These are phyloP conservation scores for Pichia terricola DNA, from an alignment of 1,139 yeast genomes.

Conservation along the genomic window DNA sequence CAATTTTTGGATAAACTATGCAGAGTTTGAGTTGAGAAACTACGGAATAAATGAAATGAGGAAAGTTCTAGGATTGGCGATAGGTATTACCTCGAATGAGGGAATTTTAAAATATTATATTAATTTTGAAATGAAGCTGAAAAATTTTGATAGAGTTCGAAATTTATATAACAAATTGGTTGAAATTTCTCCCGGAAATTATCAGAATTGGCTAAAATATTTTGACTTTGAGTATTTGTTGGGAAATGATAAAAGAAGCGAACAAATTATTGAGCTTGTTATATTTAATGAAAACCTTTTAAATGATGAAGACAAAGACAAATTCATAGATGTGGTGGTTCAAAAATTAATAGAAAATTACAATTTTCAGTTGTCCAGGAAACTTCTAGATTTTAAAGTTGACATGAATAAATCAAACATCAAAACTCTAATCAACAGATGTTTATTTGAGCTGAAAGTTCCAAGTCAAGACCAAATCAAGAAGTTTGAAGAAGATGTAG, in stretches of 20 bases:
- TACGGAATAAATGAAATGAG: constrained; percentile 43
- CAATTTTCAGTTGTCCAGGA: constrained; percentile 49
- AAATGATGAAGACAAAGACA: constrained; percentile 20
- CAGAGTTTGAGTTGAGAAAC: constrained; percentile 69
- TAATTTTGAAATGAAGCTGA: constrained; percentile 41
- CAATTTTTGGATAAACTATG: constrained; percentile 63
- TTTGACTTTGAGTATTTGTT: constrained; percentile 59
- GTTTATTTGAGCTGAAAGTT: constrained; percentile 61
- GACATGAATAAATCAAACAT: constrained; percentile 19
- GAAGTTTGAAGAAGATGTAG: constrained; percentile 24
- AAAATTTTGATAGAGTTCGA: constrained; percentile 74
- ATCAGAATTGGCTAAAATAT: constrained; percentile 46
- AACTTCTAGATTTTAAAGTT: constrained; percentile 38
- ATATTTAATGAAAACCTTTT: constrained; percentile 26
- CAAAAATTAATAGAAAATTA: constrained; percentile 52
- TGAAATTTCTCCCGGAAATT: constrained; percentile 38
- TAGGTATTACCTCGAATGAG: constrained; percentile 57
- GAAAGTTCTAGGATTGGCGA: constrained; percentile 59
- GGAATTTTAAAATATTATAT: constrained; percentile 59
- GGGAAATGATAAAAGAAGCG: constrained; percentile 63
- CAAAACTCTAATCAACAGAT: constrained; percentile 42
- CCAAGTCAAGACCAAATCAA: constrained; percentile 47
- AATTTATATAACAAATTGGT: constrained; percentile 60
- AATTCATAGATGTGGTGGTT: constrained; percentile 39
- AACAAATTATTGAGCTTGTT: constrained; percentile 53